These are phyloP conservation scores for Botryosphaeria agaves DNA, from an alignment of 2,329 filamentous ascomycete genomes.

Conservation along the genomic window DNA sequence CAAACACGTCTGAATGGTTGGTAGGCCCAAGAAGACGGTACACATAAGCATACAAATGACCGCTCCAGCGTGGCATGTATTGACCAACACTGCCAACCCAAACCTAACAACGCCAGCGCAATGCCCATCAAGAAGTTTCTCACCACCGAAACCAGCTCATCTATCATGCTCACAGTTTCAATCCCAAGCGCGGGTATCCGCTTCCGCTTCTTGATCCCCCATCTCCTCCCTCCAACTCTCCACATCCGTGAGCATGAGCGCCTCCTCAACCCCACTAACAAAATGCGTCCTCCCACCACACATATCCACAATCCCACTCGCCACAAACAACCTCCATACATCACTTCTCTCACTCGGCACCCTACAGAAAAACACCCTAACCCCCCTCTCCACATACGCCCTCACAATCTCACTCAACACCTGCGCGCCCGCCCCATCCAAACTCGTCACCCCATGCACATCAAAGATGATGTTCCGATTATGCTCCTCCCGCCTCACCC, in stretches of 20 bases:
- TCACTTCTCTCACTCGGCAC: constrained; percentile 30
- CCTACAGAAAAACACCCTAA: constrained; percentile 58
- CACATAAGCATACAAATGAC: too few relatives aligned
- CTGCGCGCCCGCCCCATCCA: constrained; percentile 87
- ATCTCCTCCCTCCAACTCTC: constrained; percentile 34
- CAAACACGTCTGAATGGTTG: too few relatives aligned
- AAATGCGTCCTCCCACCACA: constrained; percentile 67
- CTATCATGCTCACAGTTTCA: too few relatives aligned
- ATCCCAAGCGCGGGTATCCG: too few relatives aligned
- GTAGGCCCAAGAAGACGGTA: too few relatives aligned
- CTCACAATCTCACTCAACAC: constrained; percentile 81
- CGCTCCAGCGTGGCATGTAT: too few relatives aligned
- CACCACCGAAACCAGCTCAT: too few relatives aligned
- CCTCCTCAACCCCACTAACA: constrained; percentile 68
- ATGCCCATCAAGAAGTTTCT: too few relatives aligned
- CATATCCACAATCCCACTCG: constrained; percentile 69
- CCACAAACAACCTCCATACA: constrained; percentile 56
- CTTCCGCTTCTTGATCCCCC: constrained; percentile 4
- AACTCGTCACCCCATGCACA: constrained; percentile 87
- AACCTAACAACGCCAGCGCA: too few relatives aligned
- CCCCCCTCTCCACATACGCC: constrained; percentile 58
- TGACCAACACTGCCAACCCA: too few relatives aligned
- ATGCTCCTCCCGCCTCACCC: constrained; percentile 57
- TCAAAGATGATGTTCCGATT: constrained; percentile 94
- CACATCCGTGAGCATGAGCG: constrained; percentile 61